A percentile compares a stretch with the other conserved stretches of the same genome.
phyloP scores from a whole-genome alignment of 768 basidiomycete species.

The Xanthoconium stramineum region DNA sequence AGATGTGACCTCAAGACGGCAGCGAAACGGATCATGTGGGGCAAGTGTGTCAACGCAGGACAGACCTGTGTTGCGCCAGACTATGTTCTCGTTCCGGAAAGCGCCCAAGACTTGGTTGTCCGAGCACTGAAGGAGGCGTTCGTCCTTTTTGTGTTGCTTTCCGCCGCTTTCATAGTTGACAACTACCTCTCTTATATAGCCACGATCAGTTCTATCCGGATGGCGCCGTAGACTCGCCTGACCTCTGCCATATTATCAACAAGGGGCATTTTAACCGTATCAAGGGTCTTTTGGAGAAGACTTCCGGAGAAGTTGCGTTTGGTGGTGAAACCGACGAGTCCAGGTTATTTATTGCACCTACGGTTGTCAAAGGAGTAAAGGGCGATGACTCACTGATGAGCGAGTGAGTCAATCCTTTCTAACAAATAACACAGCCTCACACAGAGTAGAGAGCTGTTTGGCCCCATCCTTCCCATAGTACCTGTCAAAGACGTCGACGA shows the following conservation, averaged over 20 bases:
- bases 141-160: conserved; percentile 12
- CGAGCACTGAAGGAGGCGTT: conserved; percentile 43
- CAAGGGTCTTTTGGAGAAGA: conserved; percentile 58
- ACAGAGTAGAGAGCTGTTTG: conserved; percentile 70
- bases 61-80: conserved; percentile 71
- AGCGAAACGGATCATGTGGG: conserved; percentile 77
- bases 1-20: conserved; percentile 61
- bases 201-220: conserved; percentile 39
- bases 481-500: conserved; percentile 68
- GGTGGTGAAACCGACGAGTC: conserved; percentile 62
- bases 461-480: conserved; percentile 74
- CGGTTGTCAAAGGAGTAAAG: conserved; percentile 62
- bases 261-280: conserved; percentile 55
- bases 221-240: conserved; percentile 40
- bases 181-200: conserved; percentile 1
- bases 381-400: conserved; percentile 70
- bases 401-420: conserved; percentile 46
- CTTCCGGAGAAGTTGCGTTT: conserved; percentile 60
- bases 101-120: conserved; percentile 38
- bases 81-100: conserved; percentile 45
- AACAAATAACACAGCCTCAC: neutral
- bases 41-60: conserved; percentile 74
- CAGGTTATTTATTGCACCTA: conserved; percentile 67
- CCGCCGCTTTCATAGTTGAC: neutral
- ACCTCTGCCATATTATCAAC: conserved; percentile 52